phyloP scores from a whole-genome alignment of 1,284 basidiomycete genomes.

The Earliella scabrosa region DNA sequence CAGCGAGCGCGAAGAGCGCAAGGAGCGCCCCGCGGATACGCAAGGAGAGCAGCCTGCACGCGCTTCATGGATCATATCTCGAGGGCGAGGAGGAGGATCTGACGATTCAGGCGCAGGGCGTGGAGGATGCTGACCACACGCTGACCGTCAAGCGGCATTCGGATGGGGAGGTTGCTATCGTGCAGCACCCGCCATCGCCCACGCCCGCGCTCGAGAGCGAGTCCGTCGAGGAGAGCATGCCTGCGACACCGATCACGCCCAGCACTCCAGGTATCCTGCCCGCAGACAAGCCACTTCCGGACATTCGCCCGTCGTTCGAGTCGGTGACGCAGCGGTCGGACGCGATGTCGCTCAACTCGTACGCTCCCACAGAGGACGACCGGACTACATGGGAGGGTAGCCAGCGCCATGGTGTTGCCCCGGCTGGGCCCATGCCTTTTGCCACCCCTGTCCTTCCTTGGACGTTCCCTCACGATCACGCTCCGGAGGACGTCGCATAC shows the following conservation, averaged over 20 bases:
- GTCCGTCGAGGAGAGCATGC: conserved; percentile 4
- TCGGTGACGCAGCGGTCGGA: conserved; percentile 40
- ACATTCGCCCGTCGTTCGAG: conserved; percentile 18
- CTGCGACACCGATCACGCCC: conserved; percentile 7
- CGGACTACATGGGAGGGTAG: conserved; percentile 62
- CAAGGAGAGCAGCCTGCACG: conserved; percentile 39
- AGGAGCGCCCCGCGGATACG: conserved; percentile 35
- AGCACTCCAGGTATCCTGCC: neutral
- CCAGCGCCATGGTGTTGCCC: conserved; percentile 29
- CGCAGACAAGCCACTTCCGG: conserved; percentile 33
- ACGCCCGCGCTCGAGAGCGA: neutral
- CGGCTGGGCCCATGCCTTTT: conserved; percentile 25
- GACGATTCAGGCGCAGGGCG: conserved; percentile 53
- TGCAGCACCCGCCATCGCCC: conserved; percentile 11
- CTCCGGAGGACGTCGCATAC: conserved; percentile 84
- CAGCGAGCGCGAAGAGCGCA: conserved; percentile 6
- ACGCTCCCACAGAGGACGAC: conserved; percentile 53
- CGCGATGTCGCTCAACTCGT: conserved; percentile 53
- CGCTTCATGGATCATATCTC: conserved; percentile 38
- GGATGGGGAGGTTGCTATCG: conserved; percentile 11
- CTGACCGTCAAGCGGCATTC: conserved; percentile 13
- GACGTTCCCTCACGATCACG: conserved; percentile 73
- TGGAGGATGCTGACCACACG: conserved; percentile 25
- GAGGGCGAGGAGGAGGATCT: conserved; percentile 56
- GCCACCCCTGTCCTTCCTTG: conserved; percentile 49